Evolutionary conservation across 2,329 filamentous ascomycete genomes (phyloP).

Genomic region (Calonectria honghensis): DNA sequence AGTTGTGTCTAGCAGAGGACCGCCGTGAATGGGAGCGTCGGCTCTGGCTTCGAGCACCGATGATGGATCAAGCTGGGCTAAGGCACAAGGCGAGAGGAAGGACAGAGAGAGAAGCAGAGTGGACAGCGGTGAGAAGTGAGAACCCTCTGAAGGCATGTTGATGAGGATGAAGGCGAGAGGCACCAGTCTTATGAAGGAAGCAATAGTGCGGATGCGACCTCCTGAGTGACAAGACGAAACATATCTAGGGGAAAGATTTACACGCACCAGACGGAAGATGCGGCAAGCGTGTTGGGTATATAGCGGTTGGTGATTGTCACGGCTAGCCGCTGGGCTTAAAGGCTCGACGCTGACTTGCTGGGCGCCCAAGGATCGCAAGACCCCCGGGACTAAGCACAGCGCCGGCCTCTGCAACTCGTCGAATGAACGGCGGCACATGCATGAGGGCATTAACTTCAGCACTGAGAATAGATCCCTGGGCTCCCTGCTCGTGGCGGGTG

Average conservation of each 20-base stretch:
- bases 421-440: constrained; percentile 61
- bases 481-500: constrained; percentile 55
- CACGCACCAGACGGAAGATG: constrained; percentile 64
- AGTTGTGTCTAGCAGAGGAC: constrained; percentile 75
- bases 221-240: constrained; percentile 70
- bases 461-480: constrained; percentile 61
- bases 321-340: constrained; percentile 63
- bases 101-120: constrained; percentile 55
- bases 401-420: constrained; percentile 45
- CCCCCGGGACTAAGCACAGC: constrained; percentile 42
- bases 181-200: constrained; percentile 57
- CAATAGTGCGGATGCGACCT: constrained; percentile 63
- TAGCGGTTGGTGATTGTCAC: constrained; percentile 72
- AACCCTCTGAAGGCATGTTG: constrained; percentile 64
- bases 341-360: constrained; percentile 66
- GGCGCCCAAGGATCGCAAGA: constrained; percentile 36
- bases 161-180: constrained; percentile 51
- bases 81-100: constrained; percentile 55
- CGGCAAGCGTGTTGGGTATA: constrained; percentile 71
- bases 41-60: constrained; percentile 51
- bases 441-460: constrained; percentile 57
- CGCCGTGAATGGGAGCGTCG: constrained; percentile 74
- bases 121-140: constrained; percentile 54
- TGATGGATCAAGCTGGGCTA: constrained; percentile 57
- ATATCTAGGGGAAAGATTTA: constrained; percentile 68